These are phyloP conservation scores for Pholiota microspora DNA, from an alignment of 768 basidiomycete genomes.

Conservation along the genomic window DNA sequence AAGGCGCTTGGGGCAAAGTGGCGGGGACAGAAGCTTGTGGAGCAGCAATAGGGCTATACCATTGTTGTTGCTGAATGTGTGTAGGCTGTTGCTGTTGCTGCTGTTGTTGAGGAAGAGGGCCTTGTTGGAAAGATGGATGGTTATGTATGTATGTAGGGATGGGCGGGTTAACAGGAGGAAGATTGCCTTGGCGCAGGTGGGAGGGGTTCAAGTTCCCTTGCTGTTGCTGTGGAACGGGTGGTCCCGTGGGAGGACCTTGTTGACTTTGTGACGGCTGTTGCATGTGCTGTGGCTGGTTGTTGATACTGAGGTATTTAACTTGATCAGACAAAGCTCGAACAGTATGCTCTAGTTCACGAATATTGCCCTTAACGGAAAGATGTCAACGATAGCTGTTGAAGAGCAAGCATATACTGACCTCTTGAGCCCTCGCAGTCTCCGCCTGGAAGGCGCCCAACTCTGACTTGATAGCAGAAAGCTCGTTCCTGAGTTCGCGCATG, in stretches of 20 bases:
- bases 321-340: constrained; percentile 77
- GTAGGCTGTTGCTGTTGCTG: constrained; percentile 31
- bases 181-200: constrained; percentile 42
- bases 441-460: constrained; percentile 82
- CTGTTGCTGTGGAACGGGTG: constrained; percentile 29
- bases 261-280: constrained; percentile 41
- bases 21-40: constrained; percentile 82
- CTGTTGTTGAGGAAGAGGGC: constrained; percentile 34
- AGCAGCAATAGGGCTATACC: constrained; percentile 73
- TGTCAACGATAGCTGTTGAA: not conserved
- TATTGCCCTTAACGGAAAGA: constrained; percentile 65
- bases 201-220: constrained; percentile 34
- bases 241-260: constrained; percentile 39
- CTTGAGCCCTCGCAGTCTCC: constrained; percentile 73
- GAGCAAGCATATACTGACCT: constrained; percentile 46
- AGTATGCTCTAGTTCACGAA: constrained; percentile 79
- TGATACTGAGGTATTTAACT: constrained; percentile 74
- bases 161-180: constrained; percentile 37
- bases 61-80: constrained; percentile 34
- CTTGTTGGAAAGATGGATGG: constrained; percentile 34
- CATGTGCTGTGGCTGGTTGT: constrained; percentile 34
- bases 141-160: constrained; percentile 37
- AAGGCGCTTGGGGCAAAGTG: constrained; percentile 57
- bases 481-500: constrained; percentile 67
- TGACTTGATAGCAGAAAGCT: constrained; percentile 75